Base-by-base conservation (phyloP, 225 moss, liverwort and hornwort species). In the Physcomitrellopsis africana region DNA sequence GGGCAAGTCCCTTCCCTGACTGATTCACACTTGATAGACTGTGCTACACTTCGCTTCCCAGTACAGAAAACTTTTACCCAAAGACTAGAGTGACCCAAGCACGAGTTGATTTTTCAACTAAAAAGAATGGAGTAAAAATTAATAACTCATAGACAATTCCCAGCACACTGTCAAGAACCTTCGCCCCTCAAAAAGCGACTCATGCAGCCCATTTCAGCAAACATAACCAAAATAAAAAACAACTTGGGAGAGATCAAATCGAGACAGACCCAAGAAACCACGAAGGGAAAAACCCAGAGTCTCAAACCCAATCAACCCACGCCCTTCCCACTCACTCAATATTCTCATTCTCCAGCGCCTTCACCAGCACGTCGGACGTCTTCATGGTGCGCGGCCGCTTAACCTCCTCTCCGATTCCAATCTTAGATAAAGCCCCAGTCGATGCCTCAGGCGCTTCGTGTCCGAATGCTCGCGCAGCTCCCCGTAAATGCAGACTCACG, bases 301-400 rank as follows among this genome's bases (percentile, higher is more conserved):
- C 32, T 2, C 32, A 37, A 37, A 4, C 32, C 1, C 32, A 37
- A 37, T 37, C 32, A 7, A 37, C 32, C 32, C 32, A 37, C 32
- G 3, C 32, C 7, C 32, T 37, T 14, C 2, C 11, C 62, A 79
- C 83, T 81, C 76, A 86, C 86, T 86, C 76, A 18, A 89, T 81
- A 17, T 77, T 89, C 72, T 89, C 89, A 63, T 89, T 89, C 81
- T 89, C 89, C 68, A 89, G 24, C 64, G 88, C 83, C 72, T 78
- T 78, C 26, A 88, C 88, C 44, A 88, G 51, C 4, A 77, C 88
- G 59, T 88, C 88, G 0, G 88, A 88, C 2, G 88, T 85, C 85
- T 87, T 87, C 84, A 84, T 84, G 20, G 57, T 48, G 44, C 17
- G 10, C n/a, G 19, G 63, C 65, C 32, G 61, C 72, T 41, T 45